Percentiles rank a stretch among this genome's conserved stretches.
Conservation (phyloP, 331 rosid species). For the Rhamnella rubrinervis region DNA sequence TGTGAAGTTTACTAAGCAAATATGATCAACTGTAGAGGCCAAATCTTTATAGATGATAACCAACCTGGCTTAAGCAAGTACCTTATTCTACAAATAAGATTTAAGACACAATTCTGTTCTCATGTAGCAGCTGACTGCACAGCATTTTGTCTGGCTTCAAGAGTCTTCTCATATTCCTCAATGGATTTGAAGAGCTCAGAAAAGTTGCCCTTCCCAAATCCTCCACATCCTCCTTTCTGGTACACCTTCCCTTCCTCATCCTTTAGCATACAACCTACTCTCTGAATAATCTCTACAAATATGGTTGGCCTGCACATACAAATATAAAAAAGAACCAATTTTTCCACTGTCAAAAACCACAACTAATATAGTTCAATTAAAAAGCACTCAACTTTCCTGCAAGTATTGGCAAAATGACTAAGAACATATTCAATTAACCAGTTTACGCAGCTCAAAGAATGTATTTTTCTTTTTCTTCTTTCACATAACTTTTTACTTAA, state of each 20-base stretch:
- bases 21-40: no score
- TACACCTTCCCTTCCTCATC: constrained; percentile 69
- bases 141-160: constrained; percentile 46
- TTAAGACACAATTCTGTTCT: background rate
- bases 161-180: constrained; percentile 85
- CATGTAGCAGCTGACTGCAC: constrained; percentile 28
- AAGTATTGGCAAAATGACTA: no score
- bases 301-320: constrained; percentile 72
- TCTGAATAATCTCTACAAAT: constrained; percentile 88
- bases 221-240: constrained; percentile 95
- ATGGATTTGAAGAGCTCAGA: constrained; percentile 95
- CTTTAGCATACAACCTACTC: constrained; percentile 84
- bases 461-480: background rate
- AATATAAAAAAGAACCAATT: constrained; percentile 2
- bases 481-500: background rate
- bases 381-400: no score
- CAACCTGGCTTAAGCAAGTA: constrained; percentile 22
- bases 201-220: constrained; percentile 95
- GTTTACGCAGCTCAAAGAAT: no score
- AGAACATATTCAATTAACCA: no score
- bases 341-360: background rate
- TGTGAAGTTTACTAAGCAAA: no score
- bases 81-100: background rate
- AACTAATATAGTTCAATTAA: background rate
- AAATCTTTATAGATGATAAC: background rate